These are phyloP conservation scores for Monascus purpureus DNA, from an alignment of 495 filamentous ascomycete species.

Conservation along the genomic window DNA sequence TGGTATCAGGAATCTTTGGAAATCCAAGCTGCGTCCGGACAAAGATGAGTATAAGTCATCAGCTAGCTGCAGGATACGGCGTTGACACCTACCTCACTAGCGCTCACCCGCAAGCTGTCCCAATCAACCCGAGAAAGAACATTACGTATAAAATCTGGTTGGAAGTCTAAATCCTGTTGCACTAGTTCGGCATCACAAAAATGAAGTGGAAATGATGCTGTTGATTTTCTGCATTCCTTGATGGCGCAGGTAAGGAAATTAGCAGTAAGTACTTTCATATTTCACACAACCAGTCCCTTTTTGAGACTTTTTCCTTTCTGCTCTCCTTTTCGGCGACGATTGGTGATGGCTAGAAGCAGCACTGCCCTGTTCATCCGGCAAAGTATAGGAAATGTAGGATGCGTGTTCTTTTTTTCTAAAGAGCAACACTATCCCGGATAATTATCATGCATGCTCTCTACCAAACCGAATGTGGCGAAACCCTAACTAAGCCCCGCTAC, in stretches of 20 bases:
- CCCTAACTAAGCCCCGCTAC: too few species aligned
- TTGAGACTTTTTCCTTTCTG: too few species aligned
- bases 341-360: too few species aligned
- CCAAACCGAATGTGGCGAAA: too few species aligned
- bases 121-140: conserved; percentile 82
- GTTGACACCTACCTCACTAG: conserved; percentile 52
- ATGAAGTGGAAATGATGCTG: conserved; percentile 74
- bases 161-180: conserved; percentile 64
- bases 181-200: conserved; percentile 82
- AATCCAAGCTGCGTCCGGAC: conserved; percentile 56
- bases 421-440: too few species aligned
- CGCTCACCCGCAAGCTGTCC: conserved; percentile 57
- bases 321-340: too few species aligned
- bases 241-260: conserved; percentile 97
- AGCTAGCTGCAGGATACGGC: background rate
- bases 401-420: too few species aligned
- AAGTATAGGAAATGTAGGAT: too few species aligned
- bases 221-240: conserved; percentile 73
- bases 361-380: too few species aligned
- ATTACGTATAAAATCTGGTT: conserved; percentile 63
- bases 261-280: conserved; percentile 93
- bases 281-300: background rate
- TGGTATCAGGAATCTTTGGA: conserved; percentile 54
- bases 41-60: background rate
- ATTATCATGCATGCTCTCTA: too few species aligned